Evolutionary conservation across 345 rosid species (phyloP).

Genomic region (Fremontodendron californicum): DNA sequence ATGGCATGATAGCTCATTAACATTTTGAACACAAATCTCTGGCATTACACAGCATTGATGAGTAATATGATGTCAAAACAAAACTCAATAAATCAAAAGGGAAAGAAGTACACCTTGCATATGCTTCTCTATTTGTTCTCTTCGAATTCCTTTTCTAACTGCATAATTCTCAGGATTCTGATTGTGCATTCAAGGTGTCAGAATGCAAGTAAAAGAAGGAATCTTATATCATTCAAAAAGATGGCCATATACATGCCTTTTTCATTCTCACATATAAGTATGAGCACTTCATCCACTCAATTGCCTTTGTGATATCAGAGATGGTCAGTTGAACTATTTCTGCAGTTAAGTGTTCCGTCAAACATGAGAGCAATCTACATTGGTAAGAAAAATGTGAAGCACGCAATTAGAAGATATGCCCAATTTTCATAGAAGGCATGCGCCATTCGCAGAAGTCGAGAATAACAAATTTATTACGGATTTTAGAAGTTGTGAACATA

Average conservation of each 20-base stretch:
- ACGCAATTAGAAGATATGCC: slow-evolving; percentile 7
- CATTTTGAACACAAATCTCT: slow-evolving; percentile 10
- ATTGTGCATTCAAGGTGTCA: slow-evolving; percentile 7
- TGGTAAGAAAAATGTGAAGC: slow-evolving; percentile 21
- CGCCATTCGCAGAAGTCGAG: background rate
- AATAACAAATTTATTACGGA: slow-evolving; percentile 10
- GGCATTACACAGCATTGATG: background rate
- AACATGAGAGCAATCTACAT: slow-evolving; percentile 78
- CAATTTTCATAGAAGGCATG: background rate
- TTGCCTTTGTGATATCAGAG: slow-evolving; percentile 76
- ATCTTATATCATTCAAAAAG: background rate
- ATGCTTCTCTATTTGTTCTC: slow-evolving; percentile 75
- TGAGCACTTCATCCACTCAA: slow-evolving; percentile 98
- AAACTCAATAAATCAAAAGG: slow-evolving; percentile 12
- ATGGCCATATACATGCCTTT: slow-evolving; percentile 48
- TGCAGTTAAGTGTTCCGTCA: slow-evolving; percentile 92
- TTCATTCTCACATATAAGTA: slow-evolving; percentile 87
- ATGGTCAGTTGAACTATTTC: slow-evolving; percentile 94
- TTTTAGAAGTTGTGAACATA: slow-evolving; percentile 36
- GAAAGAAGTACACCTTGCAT: background rate
- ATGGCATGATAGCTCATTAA: slow-evolving; percentile 61
- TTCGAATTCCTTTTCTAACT: slow-evolving; percentile 69
- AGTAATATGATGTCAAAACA: background rate
- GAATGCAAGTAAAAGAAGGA: slow-evolving; percentile 12
- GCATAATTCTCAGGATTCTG: slow-evolving; percentile 93